Evolutionary conservation across 2,329 filamentous ascomycete genomes (phyloP), one percentile per base, ranked within the genome.

Genomic region (Boeremia lycopersici): DNA sequence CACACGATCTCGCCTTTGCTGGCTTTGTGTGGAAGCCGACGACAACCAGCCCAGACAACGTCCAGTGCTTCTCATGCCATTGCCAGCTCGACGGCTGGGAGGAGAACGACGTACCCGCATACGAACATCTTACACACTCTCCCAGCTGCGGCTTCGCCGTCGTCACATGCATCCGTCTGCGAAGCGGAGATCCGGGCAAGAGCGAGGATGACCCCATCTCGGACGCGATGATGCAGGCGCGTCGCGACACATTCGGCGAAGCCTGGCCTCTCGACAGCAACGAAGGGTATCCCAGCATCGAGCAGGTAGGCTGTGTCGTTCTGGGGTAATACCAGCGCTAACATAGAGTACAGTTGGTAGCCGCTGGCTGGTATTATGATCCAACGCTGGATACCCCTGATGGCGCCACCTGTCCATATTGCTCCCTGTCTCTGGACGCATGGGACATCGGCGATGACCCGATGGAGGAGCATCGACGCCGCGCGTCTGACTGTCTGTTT

Each of bases 391-490:
- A 93, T 38, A 91, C 87, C 11, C 88, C 95, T 61, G 95, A 99
- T 74, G 90, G 93, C 78, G 90, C 91, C 9, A 95, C 89, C 10
- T 99, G 95, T 72, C 84, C 90, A 26, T 97, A 98, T 76, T 99
- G 95, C 78, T 86, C 89, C 53, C 78, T 98, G 13, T 91, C 89
- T 10, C 83, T 99, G 10, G 93, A 98, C 74, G 92, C 92, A 6
- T 99, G 96, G 95, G 95, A 98, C 71, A 88, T 89, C 1, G 87
- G 88, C 55, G 95, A 99, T 73, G 91, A 96, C 71, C 95, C 95
- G 57, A 84, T 89, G 87, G 87, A 96, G 57, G 95, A 99, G 72
- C 95, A 99, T 71, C 86, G 87, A 65, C 87, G 85, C 49, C 86
- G 95, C 63, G 89, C 88, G 1, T 85, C 91, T 0, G 82, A 88